These are phyloP conservation scores for Oryza officinalis DNA, from an alignment of 176 grass and related monocot genomes.

Conservation along the genomic window DNA sequence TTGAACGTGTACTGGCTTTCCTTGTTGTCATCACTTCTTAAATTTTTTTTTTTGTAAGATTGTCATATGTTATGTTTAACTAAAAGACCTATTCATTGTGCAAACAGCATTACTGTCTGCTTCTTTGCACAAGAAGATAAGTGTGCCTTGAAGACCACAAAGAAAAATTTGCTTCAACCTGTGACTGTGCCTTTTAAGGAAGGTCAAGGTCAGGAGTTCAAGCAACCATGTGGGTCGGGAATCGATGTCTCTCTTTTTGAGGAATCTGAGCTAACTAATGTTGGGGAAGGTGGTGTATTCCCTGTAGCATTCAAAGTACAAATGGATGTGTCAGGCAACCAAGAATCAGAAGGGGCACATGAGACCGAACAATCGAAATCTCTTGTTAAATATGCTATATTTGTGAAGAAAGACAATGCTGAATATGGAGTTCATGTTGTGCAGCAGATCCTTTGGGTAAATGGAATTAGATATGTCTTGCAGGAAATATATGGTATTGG, in stretches of 20 bases:
- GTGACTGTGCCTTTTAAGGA: constrained; percentile 43
- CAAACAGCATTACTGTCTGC: constrained; percentile 54
- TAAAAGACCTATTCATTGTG: constrained; percentile 16
- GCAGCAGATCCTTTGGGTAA: constrained; percentile 62
- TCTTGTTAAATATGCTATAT: constrained; percentile 58
- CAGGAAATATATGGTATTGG: constrained; percentile 68
- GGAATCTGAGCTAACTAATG: constrained; percentile 45
- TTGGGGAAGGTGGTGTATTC: constrained; percentile 48
- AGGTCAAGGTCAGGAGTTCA: constrained; percentile 58
- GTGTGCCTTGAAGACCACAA: constrained; percentile 40
- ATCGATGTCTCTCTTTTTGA: constrained; percentile 59
- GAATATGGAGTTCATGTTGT: constrained; percentile 42
- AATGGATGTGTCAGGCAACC: constrained; percentile 44
- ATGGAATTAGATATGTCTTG: constrained; percentile 62
- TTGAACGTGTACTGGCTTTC: not conserved
- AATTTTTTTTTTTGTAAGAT: not conserved
- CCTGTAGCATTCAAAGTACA: constrained; percentile 65
- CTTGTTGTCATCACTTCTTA: not conserved
- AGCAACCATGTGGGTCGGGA: constrained; percentile 66
- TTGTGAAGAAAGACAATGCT: constrained; percentile 51
- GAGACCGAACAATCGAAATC: constrained; percentile 35
- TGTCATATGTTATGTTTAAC: not conserved
- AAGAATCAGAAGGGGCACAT: constrained; percentile 33
- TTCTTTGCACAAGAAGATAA: constrained; percentile 65
- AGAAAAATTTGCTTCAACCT: constrained; percentile 47